These are phyloP conservation scores for Lineolata rhizophorae DNA, from an alignment of 495 filamentous ascomycete genomes.

Conservation along the genomic window DNA sequence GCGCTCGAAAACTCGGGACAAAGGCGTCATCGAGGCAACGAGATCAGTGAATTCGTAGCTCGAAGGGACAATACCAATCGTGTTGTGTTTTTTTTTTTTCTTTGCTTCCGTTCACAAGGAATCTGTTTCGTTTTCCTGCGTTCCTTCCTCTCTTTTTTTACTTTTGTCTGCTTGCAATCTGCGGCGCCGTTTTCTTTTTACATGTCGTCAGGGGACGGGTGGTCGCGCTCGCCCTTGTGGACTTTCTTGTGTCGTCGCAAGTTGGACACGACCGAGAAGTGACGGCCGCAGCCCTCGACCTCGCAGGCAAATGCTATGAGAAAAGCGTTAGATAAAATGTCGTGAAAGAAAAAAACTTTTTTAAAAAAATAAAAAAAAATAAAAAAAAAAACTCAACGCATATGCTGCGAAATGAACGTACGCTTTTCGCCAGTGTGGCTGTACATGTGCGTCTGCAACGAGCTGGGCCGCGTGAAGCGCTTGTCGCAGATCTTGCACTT, in stretches of 20 bases:
- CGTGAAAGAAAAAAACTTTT: slow-evolving; percentile 17
- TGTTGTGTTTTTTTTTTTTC: too few relatives aligned
- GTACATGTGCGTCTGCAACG: slow-evolving; percentile 95
- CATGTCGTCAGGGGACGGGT: slow-evolving; percentile 18
- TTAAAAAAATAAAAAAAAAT: slow-evolving; percentile 1
- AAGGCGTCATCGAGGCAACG: too few relatives aligned
- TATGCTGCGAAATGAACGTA: slow-evolving; percentile 41
- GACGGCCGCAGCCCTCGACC: slow-evolving; percentile 82
- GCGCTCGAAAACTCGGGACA: too few relatives aligned
- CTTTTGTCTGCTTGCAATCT: too few relatives aligned
- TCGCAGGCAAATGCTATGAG: slow-evolving; percentile 72
- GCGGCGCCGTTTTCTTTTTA: too few relatives aligned
- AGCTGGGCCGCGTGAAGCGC: slow-evolving; percentile 90
- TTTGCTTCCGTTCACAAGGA: too few relatives aligned
- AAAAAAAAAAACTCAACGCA: slow-evolving; percentile 1
- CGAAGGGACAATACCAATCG: too few relatives aligned
- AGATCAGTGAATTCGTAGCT: too few relatives aligned
- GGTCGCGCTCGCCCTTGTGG: slow-evolving; percentile 58
- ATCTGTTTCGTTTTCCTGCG: too few relatives aligned
- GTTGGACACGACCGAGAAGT: slow-evolving; percentile 97
- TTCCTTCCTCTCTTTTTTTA: too few relatives aligned
- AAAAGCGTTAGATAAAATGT: slow-evolving; percentile 9
- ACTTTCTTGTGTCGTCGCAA: slow-evolving; percentile 89
- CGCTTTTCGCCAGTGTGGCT: slow-evolving; percentile 98
- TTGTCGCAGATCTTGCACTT: slow-evolving; percentile 99